These are phyloP conservation scores for Nidula niveotomentosa DNA, from an alignment of 1,284 basidiomycete species.

Conservation along the genomic window DNA sequence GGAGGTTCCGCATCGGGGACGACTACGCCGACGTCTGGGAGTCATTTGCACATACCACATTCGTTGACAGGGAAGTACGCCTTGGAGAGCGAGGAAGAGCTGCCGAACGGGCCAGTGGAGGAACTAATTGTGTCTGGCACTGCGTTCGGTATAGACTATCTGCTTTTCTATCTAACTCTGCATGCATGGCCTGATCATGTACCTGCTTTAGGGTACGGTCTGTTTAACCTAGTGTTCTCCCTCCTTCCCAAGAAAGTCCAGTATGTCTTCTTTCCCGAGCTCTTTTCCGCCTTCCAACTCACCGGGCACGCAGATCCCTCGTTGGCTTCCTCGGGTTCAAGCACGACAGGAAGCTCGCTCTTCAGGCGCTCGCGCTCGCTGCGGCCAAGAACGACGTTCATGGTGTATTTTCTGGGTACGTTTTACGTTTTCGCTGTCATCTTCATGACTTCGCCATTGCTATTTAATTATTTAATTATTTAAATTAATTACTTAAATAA, in stretches of 20 bases:
- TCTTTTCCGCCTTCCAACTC: no score
- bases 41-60: constrained; percentile 5
- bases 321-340: constrained; percentile 77
- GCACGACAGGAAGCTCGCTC: constrained; percentile 64
- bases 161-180: constrained; percentile 5
- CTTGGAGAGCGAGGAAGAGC: constrained; percentile 13
- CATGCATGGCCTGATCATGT: not conserved
- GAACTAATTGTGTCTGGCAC: constrained; percentile 72
- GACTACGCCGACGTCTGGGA: no score
- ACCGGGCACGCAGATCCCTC: constrained; percentile 43
- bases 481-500: no score
- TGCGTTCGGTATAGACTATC: constrained; percentile 57
- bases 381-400: constrained; percentile 69
- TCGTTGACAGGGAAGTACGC: constrained; percentile 12
- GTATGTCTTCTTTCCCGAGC: constrained; percentile 32
- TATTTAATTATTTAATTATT: no score
- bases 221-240: constrained; percentile 80
- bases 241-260: constrained; percentile 69
- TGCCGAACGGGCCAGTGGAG: constrained; percentile 57
- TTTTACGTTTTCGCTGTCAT: not conserved
- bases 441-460: no score
- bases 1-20: not conserved
- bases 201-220: constrained; percentile 47
- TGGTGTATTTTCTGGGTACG: constrained; percentile 70
- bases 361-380: constrained; percentile 66